Conservation (phyloP, 2,329 filamentous ascomycete genomes). For the Nemania sp. region DNA sequence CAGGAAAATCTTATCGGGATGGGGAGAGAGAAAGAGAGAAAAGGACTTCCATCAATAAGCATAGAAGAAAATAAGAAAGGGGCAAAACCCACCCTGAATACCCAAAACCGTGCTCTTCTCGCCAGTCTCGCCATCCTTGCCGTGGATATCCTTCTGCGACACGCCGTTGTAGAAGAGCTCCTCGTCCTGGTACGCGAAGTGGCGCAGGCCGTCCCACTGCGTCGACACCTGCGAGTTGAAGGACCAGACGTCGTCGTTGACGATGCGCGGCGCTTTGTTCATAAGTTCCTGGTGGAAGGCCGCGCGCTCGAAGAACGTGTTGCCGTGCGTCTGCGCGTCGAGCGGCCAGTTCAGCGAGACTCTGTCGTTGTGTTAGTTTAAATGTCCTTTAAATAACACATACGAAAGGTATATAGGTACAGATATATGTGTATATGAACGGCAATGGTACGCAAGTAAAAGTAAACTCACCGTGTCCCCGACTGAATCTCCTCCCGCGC, state of each 20-base stretch:
- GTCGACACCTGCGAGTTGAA: slow-evolving; percentile 62
- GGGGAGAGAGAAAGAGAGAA: no score
- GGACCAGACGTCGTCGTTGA: slow-evolving; percentile 64
- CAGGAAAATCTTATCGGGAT: no score
- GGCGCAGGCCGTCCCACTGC: slow-evolving; percentile 61
- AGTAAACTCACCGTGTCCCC: slow-evolving; percentile 48
- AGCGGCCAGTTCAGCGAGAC: slow-evolving; percentile 65
- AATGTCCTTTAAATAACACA: not conserved
- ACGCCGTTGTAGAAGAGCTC: slow-evolving; percentile 21
- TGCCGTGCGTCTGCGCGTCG: slow-evolving; percentile 51
- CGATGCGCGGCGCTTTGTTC: slow-evolving; percentile 52
- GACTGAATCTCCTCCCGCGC: slow-evolving; percentile 57
- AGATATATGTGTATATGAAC: not conserved
- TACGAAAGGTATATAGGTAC: not conserved
- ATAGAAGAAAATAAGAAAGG: not conserved
- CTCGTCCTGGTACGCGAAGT: slow-evolving; percentile 53
- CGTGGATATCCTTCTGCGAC: slow-evolving; percentile 20
- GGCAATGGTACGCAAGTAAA: not conserved
- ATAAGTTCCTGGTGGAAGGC: slow-evolving; percentile 58
- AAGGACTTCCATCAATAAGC: not conserved
- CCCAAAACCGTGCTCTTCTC: slow-evolving; percentile 19
- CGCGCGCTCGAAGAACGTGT: slow-evolving; percentile 59
- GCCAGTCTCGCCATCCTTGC: slow-evolving; percentile 12
- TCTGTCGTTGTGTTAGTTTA: slow-evolving; percentile 35
- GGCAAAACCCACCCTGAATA: slow-evolving; percentile 19